Base-by-base conservation (phyloP, 2,329 filamentous ascomycete species). In the Aspergillus oerlinghausenensis region DNA sequence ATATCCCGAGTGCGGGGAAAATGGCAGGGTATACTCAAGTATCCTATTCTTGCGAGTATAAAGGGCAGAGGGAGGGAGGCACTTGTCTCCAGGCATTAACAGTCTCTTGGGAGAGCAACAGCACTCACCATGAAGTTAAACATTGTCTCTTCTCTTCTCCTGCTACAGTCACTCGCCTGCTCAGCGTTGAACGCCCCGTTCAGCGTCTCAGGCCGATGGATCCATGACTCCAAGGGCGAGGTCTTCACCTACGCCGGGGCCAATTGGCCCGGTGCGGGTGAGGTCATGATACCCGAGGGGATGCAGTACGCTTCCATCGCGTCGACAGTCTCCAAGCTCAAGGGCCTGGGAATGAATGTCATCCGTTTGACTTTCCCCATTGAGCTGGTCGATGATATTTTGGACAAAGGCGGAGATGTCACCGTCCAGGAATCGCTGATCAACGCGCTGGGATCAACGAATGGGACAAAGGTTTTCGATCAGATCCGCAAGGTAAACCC, bases 371-470 rank as follows among this genome's bases (percentile, higher is more conserved):
- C 74, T 0, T 77, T 76, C 52, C 73, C 75, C 14, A 75, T 74
- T 49, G 72, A 77, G 53, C 72, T 74, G 67, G 65, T 77, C 21
- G 74, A 77, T 54, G 71, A 77, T 49, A 73, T 77, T 19, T 72
- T 73, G 50, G 72, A 73, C n/a, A 70, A 74, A 11, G 71, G 71
- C 2, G 60, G 63, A 9, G 75, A 77, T 56, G 70, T 75, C 0
- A 67, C 72, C 0, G 63, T 77, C n/a, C 69, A 73, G 51, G 70
- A 72, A 8, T 73, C 73, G 6, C 62, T 77, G 53, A 71, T 75
- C 50, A 71, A 72, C 25, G 74, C 71, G 8, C 61, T 77, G 6
- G 75, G 75, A 29, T 68, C 69, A 28, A 64, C 68, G n/a, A 77
- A 76, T 42, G 74, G 73, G 7, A 75, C 73, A 7, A 67, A 70